Base-by-base conservation (phyloP, 2,329 filamentous ascomycete genomes). In the Metarhizium rileyi region DNA sequence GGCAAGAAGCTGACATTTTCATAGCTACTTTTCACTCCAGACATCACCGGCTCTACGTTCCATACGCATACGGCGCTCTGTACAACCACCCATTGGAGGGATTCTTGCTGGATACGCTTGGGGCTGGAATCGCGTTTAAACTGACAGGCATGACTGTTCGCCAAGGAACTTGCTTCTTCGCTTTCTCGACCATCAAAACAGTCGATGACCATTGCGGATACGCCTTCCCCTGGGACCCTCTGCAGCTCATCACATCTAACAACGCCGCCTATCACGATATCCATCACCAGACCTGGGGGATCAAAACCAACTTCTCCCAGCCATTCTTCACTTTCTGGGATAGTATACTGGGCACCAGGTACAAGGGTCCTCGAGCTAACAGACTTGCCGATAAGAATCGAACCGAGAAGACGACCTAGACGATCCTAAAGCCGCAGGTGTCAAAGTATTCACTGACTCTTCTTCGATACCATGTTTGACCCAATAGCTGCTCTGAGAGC, bases 161-260 rank as follows among this genome's bases (percentile, higher is more conserved):
- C 48, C 88, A 95, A 67, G 86, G 84, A 59, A 90, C 95, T 73
- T 79, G 81, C 67, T 96, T 96, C 74, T 97, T 95, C 68, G 84
- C 84, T 46, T 78, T 82, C 66, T 91, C 87, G 28, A 94, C 88
- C 7, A 82, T 96, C 74, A 98, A 98, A 75, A 97, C 93, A 0
- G 89, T 97, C 25, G 90, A 96, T 62, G 93, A 98, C 64, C 93
- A 98, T 71, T 96, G 91, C 67, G 93, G 93, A 56, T 98, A 97
- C 64, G 77, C 82, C n/a, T 84, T 98, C 53, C 93, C 93, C 1
- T 97, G 86, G 81, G 93, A 98, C 66, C 91, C 91, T 2, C 74
- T 97, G 48, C 90, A 96, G 74, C 83, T 86, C 63, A 76, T 97
- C 53, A 95, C 90, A 42, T 86, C 86, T 65, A 97, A 98, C 75